Evolutionary conservation across 306 rosid species (phyloP).

Genomic region (Cucumis hystrix): DNA sequence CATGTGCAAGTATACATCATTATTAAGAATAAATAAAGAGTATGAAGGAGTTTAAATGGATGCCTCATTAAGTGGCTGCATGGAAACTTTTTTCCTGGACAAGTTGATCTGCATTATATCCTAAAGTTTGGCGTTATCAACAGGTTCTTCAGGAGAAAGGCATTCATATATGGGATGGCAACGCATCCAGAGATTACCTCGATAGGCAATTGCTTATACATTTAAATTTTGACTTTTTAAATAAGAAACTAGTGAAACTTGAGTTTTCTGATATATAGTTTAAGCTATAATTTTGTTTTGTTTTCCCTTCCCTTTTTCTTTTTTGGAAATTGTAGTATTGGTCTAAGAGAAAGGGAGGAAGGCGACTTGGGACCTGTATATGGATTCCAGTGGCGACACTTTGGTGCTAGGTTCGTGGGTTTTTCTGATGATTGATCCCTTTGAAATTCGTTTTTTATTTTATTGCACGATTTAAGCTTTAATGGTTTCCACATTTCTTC

Average conservation of each 20-base stretch:
- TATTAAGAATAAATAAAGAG: background rate
- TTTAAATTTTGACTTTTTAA: background rate
- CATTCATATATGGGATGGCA: slow-evolving; percentile 91
- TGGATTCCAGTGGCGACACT: slow-evolving; percentile 98
- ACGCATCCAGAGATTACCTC: slow-evolving; percentile 90
- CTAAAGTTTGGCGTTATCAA: slow-evolving; percentile 14
- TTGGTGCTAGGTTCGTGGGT: slow-evolving; percentile 77
- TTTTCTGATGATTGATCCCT: background rate
- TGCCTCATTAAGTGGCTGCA: background rate
- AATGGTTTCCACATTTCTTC: slow-evolving; percentile 4
- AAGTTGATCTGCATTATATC: background rate
- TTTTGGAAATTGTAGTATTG: slow-evolving; percentile 39
- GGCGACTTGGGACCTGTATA: slow-evolving; percentile 97
- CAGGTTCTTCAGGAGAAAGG: slow-evolving; percentile 89
- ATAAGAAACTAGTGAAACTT: background rate
- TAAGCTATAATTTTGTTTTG: slow-evolving; percentile 6
- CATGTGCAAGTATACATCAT: background rate
- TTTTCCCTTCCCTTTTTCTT: background rate
- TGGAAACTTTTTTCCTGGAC: background rate
- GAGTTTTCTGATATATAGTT: slow-evolving; percentile 7
- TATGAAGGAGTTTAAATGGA: background rate
- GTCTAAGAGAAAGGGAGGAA: slow-evolving; percentile 73
- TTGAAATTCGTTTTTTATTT: background rate
- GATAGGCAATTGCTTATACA: slow-evolving; percentile 53
- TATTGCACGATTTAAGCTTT: background rate